Conservation (phyloP, 257 asterid genomes). For the Solanum microdontum region DNA sequence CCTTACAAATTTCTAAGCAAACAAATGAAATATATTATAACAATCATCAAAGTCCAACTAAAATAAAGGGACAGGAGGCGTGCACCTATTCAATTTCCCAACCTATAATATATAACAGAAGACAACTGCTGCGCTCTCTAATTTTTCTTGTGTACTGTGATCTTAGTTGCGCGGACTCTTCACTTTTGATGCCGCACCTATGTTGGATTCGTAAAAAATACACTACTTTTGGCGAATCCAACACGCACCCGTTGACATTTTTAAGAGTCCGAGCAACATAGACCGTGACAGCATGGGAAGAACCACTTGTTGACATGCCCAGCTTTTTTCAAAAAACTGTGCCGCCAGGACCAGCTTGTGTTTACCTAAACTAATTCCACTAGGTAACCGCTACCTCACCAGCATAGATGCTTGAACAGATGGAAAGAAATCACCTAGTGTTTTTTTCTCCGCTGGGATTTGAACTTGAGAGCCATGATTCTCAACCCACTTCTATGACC, state of each 20-base stretch:
- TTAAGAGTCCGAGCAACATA: too few species aligned
- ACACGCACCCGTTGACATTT: too few species aligned
- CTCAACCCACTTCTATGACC: not conserved
- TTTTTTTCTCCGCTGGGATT: not conserved
- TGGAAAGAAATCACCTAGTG: not conserved
- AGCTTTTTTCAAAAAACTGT: not conserved
- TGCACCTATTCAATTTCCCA: not conserved
- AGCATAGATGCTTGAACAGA: not conserved
- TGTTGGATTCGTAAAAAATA: too few species aligned
- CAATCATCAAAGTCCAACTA: not conserved
- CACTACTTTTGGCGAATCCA: too few species aligned
- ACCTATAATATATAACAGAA: not conserved
- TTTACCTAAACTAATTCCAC: not conserved
- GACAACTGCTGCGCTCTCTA: not conserved
- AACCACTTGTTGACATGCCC: not conserved
- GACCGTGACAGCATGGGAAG: not conserved
- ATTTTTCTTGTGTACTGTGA: not conserved
- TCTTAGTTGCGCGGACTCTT: too few species aligned
- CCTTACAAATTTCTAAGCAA: not conserved
- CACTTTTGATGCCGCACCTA: too few species aligned
- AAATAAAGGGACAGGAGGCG: not conserved
- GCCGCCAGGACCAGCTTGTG: not conserved
- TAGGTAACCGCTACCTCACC: not conserved
- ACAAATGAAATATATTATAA: not conserved
- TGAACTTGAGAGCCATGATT: not conserved